Evolutionary conservation across 108 stramenopile species (phyloP).

Genomic region (Cyclotella sp.): DNA sequence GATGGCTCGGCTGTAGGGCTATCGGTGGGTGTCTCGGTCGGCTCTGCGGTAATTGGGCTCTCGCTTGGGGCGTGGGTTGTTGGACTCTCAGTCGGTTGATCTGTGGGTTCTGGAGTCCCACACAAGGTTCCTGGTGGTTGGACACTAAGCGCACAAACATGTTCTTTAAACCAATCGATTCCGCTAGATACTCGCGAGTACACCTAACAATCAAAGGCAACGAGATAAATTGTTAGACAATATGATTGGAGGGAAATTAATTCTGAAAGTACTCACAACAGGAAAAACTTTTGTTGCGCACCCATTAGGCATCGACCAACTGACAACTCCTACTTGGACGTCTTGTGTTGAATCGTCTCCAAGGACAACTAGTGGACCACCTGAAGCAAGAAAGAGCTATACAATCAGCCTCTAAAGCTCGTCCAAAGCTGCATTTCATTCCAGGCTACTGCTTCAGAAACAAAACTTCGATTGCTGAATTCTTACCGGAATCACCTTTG

Average conservation of each 20-base stretch:
- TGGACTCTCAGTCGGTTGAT: not conserved
- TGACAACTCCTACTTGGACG: slow-evolving; percentile 5
- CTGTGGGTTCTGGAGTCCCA: slow-evolving; percentile 9
- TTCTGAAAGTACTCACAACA: slow-evolving; percentile 6
- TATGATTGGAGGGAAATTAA: not conserved
- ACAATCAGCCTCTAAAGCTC: not conserved
- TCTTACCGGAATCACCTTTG: slow-evolving; percentile 14
- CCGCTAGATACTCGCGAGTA: slow-evolving; percentile 16
- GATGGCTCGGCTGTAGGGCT: not conserved
- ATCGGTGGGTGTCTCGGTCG: not conserved
- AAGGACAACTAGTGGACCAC: slow-evolving; percentile 13
- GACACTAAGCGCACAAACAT: not conserved
- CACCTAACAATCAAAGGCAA: not conserved
- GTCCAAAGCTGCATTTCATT: not conserved
- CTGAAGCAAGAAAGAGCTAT: not conserved
- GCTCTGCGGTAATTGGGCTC: not conserved
- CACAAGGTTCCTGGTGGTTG: slow-evolving; percentile 15
- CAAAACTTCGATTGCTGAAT: not conserved
- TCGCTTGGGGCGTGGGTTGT: not conserved
- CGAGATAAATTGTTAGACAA: not conserved
- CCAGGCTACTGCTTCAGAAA: not conserved
- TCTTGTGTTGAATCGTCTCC: slow-evolving; percentile 17
- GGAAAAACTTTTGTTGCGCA: slow-evolving; percentile 23
- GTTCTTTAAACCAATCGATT: slow-evolving; percentile 11
- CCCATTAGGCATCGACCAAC: slow-evolving; percentile 20